Conservation (phyloP, 2,329 filamentous ascomycete species). For the Cladosporium velox region DNA sequence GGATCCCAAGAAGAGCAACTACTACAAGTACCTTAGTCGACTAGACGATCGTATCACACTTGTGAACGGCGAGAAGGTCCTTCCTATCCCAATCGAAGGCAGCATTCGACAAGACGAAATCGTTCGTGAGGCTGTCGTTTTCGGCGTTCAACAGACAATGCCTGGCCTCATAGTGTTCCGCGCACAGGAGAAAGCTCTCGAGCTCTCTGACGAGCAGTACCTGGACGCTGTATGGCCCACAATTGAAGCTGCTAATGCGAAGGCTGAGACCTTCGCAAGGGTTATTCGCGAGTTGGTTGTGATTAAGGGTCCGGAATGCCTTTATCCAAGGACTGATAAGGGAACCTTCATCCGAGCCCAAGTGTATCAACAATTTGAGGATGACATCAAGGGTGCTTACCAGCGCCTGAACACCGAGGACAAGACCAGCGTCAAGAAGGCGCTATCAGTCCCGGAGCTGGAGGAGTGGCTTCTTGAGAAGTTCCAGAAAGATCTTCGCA, state of each 20-base stretch:
- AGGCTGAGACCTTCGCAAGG: conserved; percentile 54
- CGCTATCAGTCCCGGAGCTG: conserved; percentile 32
- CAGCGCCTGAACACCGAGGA: conserved; percentile 28
- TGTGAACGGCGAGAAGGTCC: conserved; percentile 54
- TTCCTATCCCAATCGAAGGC: conserved; percentile 55
- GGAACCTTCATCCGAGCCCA: conserved; percentile 57
- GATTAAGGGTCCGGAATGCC: conserved; percentile 47
- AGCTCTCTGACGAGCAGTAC: conserved; percentile 48
- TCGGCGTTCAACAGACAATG: conserved; percentile 56
- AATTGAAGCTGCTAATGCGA: conserved; percentile 54
- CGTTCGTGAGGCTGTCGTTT: conserved; percentile 60
- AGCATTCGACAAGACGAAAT: conserved; percentile 54
- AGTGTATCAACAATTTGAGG: conserved; percentile 52
- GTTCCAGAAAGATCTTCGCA: conserved; percentile 38
- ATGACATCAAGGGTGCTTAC: conserved; percentile 52
- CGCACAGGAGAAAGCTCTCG: conserved; percentile 47
- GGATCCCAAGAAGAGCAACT: conserved; percentile 46
- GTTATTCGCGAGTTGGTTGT: conserved; percentile 57
- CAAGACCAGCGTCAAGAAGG: conserved; percentile 28
- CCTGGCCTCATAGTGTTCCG: conserved; percentile 57
- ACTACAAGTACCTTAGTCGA: conserved; percentile 52
- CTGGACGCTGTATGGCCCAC: conserved; percentile 53
- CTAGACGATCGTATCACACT: conserved; percentile 52
- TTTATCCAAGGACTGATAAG: conserved; percentile 58
- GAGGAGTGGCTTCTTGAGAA: conserved; percentile 34